A percentile compares a stretch with the other conserved stretches of the same genome.
phyloP scores from a whole-genome alignment of 805 yeast species.

The Yamadazyma akitaensis region DNA sequence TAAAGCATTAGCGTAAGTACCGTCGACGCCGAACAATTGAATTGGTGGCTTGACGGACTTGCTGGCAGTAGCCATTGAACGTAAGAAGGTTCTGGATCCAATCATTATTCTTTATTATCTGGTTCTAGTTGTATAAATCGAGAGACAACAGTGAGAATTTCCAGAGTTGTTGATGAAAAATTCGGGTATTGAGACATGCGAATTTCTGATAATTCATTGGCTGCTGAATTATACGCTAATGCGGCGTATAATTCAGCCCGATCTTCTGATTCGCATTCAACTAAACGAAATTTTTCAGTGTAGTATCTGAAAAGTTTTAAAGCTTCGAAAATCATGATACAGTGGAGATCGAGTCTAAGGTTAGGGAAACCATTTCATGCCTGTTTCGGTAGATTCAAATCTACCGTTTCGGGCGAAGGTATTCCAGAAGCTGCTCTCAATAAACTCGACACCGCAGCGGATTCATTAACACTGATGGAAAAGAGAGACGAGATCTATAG shows the following conservation, averaged over 20 bases:
- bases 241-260: constrained; percentile 6
- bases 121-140: neutral
- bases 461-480: constrained; percentile 68
- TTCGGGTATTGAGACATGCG: constrained; percentile 7
- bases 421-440: constrained; percentile 12
- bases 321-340: neutral
- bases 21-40: constrained; percentile 92
- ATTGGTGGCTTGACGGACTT: constrained; percentile 77
- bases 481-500: constrained; percentile 68
- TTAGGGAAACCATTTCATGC: neutral
- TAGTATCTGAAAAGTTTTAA: constrained; percentile 2
- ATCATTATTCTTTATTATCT: constrained; percentile 5
- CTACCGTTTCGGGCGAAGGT: constrained; percentile 6
- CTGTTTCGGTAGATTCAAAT: constrained; percentile 11
- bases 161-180: constrained; percentile 9
- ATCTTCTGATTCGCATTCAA: constrained; percentile 1
- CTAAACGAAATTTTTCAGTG: constrained; percentile 1
- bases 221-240: constrained; percentile 10
- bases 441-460: constrained; percentile 17
- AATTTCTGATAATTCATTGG: constrained; percentile 10
- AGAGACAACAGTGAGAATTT: constrained; percentile 6
- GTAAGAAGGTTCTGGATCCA: constrained; percentile 29
- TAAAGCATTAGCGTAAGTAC: constrained; percentile 94
- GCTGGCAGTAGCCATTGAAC: constrained; percentile 73
- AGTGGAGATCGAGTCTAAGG: constrained; percentile 6